Evolutionary conservation across 1,139 yeast genomes (phyloP), one percentile per base, ranked within the genome.

Genomic region (Candida sojae): DNA sequence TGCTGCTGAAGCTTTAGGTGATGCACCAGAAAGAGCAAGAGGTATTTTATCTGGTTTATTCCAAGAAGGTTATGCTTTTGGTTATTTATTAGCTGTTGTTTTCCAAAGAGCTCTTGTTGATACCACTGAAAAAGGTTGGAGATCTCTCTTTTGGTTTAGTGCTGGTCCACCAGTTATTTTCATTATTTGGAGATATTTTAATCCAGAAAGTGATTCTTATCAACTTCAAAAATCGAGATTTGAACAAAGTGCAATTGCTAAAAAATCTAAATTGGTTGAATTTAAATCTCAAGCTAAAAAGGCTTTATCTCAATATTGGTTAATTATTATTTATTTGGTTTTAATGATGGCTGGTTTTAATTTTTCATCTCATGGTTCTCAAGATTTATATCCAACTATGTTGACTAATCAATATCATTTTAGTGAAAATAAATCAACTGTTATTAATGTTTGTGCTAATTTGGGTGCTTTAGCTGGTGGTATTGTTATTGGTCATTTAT

Each of bases 331-430:
- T 39, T 73, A 72, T 56, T 55, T 62, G 49, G 62, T 73, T 36
- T 57, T 73, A 35, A 53, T 73, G 60, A 73, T 73, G 78, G 56
- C 75, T n/a, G 77, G 77, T 30, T 70, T 73, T 61, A 71, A 71
- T 53, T 71, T 71, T 52, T 63, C 69, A 59, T 64, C 72, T 5
- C 75, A 71, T 49, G 75, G 75, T 2, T 67, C 73, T 12, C 76
- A 71, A 57, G 76, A 71, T 57, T 61, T 71, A 48, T 71, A 64
- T 55, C 74, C 75, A 17, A 70, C 75, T 11, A 57, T 68, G 56
- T 63, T 71, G 52, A 63, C 67, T 0, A 56, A 54, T 6, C 73
- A 70, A 55, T 67, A 63, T 44, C 54, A 53, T 5, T 70, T 50
- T 48, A 60, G 70, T 33, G 30, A 46, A 2, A 63, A 71, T 50